These are phyloP conservation scores for Hibiscus trionum DNA, from an alignment of 345 rosid genomes.

Conservation along the genomic window DNA sequence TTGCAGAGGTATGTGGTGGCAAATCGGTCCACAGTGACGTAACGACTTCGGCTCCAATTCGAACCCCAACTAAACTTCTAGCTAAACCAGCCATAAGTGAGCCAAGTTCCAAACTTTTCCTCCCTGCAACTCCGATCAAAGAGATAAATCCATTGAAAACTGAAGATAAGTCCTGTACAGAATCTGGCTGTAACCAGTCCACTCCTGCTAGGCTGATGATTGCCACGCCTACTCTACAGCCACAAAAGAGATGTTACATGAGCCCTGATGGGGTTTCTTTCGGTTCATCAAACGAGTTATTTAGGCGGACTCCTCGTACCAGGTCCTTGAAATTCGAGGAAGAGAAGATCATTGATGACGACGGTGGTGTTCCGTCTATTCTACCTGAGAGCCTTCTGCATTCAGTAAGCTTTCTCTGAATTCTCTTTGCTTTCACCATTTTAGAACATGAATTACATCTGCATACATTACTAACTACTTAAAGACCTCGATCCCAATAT, in stretches of 20 bases:
- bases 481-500: not conserved
- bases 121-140: constrained; percentile 36
- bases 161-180: constrained; percentile 14
- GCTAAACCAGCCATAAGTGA: constrained; percentile 4
- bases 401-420: constrained; percentile 43
- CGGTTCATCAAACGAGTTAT: constrained; percentile 39
- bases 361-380: constrained; percentile 40
- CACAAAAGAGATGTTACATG: constrained; percentile 43
- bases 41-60: constrained; percentile 9
- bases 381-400: constrained; percentile 48
- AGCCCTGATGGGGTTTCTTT: constrained; percentile 47
- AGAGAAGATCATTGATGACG: constrained; percentile 17
- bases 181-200: constrained; percentile 23
- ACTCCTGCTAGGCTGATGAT: constrained; percentile 51
- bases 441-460: not conserved
- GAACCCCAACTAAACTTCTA: constrained; percentile 22
- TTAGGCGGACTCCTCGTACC: constrained; percentile 50
- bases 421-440: not conserved
- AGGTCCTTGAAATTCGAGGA: constrained; percentile 61
- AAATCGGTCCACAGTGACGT: constrained; percentile 18
- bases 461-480: not conserved
- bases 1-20: not conserved
- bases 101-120: constrained; percentile 6
- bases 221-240: constrained; percentile 30
- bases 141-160: constrained; percentile 9